These are phyloP conservation scores for Diplodia corticola DNA, from an alignment of 2,329 filamentous ascomycete genomes.

Conservation along the genomic window DNA sequence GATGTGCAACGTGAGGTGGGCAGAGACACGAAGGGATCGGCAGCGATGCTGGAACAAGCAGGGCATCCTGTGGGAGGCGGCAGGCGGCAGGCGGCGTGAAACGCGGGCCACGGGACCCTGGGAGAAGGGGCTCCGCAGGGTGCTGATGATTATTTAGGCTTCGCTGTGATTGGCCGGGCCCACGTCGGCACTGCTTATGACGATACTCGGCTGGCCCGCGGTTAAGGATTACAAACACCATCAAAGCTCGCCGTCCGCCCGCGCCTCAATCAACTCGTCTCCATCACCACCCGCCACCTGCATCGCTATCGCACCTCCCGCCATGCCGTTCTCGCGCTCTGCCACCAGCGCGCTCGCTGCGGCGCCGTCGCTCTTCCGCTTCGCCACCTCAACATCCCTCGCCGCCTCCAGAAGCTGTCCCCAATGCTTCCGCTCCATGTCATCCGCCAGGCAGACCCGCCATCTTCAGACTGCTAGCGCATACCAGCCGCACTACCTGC, in stretches of 20 bases:
- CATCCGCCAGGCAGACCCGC: conserved; percentile 40
- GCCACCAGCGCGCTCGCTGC: conserved; percentile 5
- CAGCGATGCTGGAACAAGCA: conserved; percentile 10
- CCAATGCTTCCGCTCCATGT: conserved; percentile 50
- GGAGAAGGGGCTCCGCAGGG: background rate
- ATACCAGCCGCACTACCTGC: conserved; percentile 62
- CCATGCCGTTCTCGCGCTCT: conserved; percentile 15
- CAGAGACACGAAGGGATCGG: background rate
- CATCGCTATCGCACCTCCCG: background rate
- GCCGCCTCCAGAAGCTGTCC: conserved; percentile 38
- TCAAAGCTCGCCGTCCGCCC: conserved; percentile 8
- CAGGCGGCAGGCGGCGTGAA: background rate
- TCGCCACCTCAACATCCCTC: conserved; percentile 29
- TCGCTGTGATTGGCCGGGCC: conserved; percentile 4
- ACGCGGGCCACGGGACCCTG: background rate
- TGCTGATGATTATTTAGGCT: background rate
- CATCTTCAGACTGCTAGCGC: conserved; percentile 65
- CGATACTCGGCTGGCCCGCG: conserved; percentile 14
- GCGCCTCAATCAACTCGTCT: conserved; percentile 3
- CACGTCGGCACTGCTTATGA: conserved; percentile 1
- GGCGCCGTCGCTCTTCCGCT: conserved; percentile 21
- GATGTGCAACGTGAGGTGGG: background rate
- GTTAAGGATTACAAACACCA: conserved; percentile 19
- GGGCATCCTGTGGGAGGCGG: background rate
- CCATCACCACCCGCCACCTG: conserved; percentile 2